Base-by-base conservation (phyloP, 768 basidiomycete genomes). In the Lactarius hatsudake region DNA sequence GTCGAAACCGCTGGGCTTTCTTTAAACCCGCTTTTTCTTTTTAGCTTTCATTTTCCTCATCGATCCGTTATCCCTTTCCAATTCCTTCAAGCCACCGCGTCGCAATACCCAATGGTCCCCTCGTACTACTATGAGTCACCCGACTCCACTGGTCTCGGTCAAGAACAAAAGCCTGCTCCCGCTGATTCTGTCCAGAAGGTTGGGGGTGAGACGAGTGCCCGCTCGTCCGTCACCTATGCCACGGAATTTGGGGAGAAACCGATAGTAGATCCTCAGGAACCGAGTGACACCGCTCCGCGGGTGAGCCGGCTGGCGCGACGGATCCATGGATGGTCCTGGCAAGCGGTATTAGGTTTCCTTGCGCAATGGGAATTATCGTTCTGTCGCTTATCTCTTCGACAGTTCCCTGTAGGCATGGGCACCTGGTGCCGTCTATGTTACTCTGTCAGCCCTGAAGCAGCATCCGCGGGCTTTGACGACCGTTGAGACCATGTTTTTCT, bases 241-340 rank as follows among this genome's bases (percentile, higher is more conserved):
- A 12, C 54, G 17, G 48, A 43, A 20, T 1, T 23, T 30, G 51
- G 23, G 30, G 58, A 36, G 38, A 30, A 40, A 32, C 42, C 59
- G 17, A 6, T 38, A 20, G n/a, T 43, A 12, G 13, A 38, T 20
- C 18, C 15, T 6, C 42, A 54, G 17, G 42, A 59, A 20, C 23
- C 62, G 20, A 20, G 54, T 28, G 54, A n/a, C 15, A 3, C 42
- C 6, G 10, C 45, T 17, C 68, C 62, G 13, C 60, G 40, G 15
- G 64, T 78, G 57, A 77, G 76, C 68, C 48, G 72, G 17, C 70
- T 82, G 26, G 80, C 79, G 18, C 73, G 79, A 38, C 76, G 81
- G n/a, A 80, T 83, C 55, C 81, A 83, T 72, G 80, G 81, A 55
- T 82, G 81, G 81, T 77, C 79, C 48, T 82, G 82, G 81, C 81